Evolutionary conservation across 2,329 filamentous ascomycete species (phyloP), one percentile per base, ranked within the genome.

Genomic region (Talaromyces albobiverticillius): DNA sequence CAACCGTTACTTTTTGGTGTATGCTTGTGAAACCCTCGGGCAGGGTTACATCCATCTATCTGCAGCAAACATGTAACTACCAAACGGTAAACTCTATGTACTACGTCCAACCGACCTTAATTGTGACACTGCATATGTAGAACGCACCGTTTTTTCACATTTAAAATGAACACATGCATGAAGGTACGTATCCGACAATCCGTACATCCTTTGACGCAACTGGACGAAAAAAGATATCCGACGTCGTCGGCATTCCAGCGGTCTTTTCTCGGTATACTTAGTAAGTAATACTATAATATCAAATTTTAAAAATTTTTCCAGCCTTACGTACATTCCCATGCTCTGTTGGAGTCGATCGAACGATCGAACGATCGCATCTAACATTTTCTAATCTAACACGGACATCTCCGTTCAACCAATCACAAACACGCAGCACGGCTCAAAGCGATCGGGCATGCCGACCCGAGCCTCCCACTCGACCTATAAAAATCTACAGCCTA

Each of bases 401-500:
- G 48, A 31, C 48, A 32, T 51, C 36, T 31, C 48, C 36, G 47
- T 31, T 4, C 18, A 34, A 10, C 46, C 36, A 18, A 22, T 38
- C 22, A 41, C n/a, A 2, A 6, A 10, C 20, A 8, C 23, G 23
- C 3, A 45, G 16, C 9, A n/a, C n/a, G n/a, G n/a, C n/a, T n/a
- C n/a, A n/a, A n/a, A 29, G 11, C 36, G 25, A 43, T 43, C 48
- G 48, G 48, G 26, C 48, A 51, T 43, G n/a, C 47, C 47, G 47
- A 42, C 22, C 32, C 18, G 20, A 22, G 16, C 36, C 47, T 7
- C 32, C 18, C 31, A 26, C 29, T 8, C 26, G 26, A 29, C n/a
- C n/a, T n/a, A 29, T 10, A 29, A 29, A 10, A 5, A 5, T 20
- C n/a, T 20, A 5, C 3, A 38, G n/a, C n/a, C 36, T 13, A 40